Evolutionary conservation across 31 red algal species (phyloP), one percentile per base, ranked within the genome.

Genomic region (Pterothamnion heteromorphum): DNA sequence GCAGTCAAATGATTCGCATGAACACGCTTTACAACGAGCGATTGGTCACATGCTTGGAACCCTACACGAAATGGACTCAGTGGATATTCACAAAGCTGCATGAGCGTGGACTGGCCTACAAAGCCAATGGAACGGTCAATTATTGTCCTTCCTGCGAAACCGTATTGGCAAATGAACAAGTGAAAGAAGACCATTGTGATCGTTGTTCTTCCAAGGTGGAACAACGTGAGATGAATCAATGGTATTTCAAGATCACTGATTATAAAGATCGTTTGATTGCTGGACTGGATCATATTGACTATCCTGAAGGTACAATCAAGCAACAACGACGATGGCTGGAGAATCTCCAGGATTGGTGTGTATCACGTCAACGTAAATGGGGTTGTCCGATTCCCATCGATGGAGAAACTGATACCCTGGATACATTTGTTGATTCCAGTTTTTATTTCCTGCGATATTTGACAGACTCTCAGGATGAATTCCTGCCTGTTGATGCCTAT

Each of bases 311-410:
- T 27, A 27, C 27, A 14, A 83, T 20, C 14, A 27, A 31, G 30
- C 18, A 31, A 9, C 80, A 83, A 27, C 5, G 5, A 20, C 9
- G 23, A 9, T 64, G 51, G 51, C 9, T 64, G n/a, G 51, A n/a
- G n/a, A 64, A 64, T n/a, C n/a, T n/a, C n/a, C n/a, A n/a, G 93
- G 98, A 99, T 44, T 97, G 96, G 96, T 76, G 97, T 44, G 97
- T 99, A 57, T 95, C 94, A 32, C 86, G 98, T 0, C 98, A 99
- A 92, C 98, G 98, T 9, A 97, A 97, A 91, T 99, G 98, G 98
- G 98, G 98, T 37, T 95, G 97, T 57, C 98, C 98, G 30, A 97
- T 99, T 86, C 98, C 98, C 1, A 97, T 99, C 74, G 98, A 97
- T 99, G 97, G n/a, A n/a, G 51, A 64, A 64, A 64, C 51, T 64